Base-by-base conservation (phyloP, 1,139 yeast species). In the Geotrichum reessii region DNA sequence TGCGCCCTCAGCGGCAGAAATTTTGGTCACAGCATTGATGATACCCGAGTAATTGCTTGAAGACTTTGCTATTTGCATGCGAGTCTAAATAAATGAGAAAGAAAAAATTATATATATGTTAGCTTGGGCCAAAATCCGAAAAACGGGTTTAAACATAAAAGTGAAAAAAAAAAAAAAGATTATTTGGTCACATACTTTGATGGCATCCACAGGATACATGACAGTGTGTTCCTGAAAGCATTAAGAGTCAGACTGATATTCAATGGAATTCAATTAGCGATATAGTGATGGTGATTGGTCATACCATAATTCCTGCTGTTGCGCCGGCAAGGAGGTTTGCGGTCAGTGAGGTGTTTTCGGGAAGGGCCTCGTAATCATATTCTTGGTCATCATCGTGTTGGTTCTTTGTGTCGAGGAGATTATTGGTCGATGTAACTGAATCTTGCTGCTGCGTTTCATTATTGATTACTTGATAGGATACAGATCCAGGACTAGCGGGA, bases 261-360 rank as follows among this genome's bases (percentile, higher is more conserved):
- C 46, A 28, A 8, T 51, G 21, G 47, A 14, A 31, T 7, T 8
- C 9, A 19, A 5, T 11, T 14, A 25, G 33, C 33, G 37, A n/a
- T 14, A 11, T 8, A 2, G 25, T 17, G n/a, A 7, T 42, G 27
- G 25, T n/a, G 7, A n/a, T n/a, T n/a, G 21, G 33, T 27, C 53
- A 9, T 37, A 53, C 59, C 59, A 92, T 91, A 62, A 93, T 89
- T 40, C 99, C 99, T 19, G 99, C 99, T 76, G 90, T 88, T 0
- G 98, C 98, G 17, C 99, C 99, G 1, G 99, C 99, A n/a, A 79
- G 71, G 64, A 93, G 78, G 71, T 91, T 96, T 8, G 96, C 90
- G 5, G 83, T 73, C 59, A 93, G 74, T 0, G 97, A 86, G 14
- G 97, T 92, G 67, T 85, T 85, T 52, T 86, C 90, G 1, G 99